Evolutionary conservation across 257 asterid species (phyloP).

Genomic region (Lycium ferocissimum): DNA sequence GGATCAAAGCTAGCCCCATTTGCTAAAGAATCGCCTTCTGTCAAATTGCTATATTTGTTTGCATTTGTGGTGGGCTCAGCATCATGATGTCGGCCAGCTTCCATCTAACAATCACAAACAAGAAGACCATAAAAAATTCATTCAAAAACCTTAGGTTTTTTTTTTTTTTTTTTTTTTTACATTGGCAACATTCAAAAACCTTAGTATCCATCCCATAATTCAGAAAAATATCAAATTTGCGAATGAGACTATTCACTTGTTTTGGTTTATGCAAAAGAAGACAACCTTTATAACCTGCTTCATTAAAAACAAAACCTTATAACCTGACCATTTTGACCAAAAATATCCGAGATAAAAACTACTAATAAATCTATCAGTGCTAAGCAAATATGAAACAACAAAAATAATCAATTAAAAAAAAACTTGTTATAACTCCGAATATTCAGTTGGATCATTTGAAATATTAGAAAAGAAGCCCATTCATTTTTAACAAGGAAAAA

Average conservation of each 20-base stretch:
- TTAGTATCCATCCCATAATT: neutral
- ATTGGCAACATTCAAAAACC: slow-evolving; percentile 4
- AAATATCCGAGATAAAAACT: neutral
- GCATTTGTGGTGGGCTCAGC: slow-evolving; percentile 41
- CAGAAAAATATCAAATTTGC: slow-evolving; percentile 4
- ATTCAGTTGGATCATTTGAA: slow-evolving; percentile 7
- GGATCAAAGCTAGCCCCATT: slow-evolving; percentile 43
- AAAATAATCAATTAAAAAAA: neutral
- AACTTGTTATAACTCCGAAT: neutral
- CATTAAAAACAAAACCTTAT: neutral
- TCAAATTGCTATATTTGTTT: slow-evolving; percentile 36
- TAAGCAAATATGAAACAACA: neutral
- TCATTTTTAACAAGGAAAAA: slow-evolving; percentile 15
- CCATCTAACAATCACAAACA: slow-evolving; percentile 62
- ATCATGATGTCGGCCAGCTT: slow-evolving; percentile 54
- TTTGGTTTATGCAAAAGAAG: slow-evolving; percentile 8
- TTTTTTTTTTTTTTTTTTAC: no score
- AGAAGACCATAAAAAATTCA: slow-evolving; percentile 27
- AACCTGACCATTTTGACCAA: slow-evolving; percentile 4
- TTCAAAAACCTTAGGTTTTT: neutral
- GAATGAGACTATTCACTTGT: slow-evolving; percentile 5
- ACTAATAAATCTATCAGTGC: neutral
- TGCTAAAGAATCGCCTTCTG: slow-evolving; percentile 44
- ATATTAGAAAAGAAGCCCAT: neutral
- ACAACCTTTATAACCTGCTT: slow-evolving; percentile 1